These are phyloP conservation scores for Candida wancherniae DNA, from an alignment of 805 yeast genomes.

Conservation along the genomic window DNA sequence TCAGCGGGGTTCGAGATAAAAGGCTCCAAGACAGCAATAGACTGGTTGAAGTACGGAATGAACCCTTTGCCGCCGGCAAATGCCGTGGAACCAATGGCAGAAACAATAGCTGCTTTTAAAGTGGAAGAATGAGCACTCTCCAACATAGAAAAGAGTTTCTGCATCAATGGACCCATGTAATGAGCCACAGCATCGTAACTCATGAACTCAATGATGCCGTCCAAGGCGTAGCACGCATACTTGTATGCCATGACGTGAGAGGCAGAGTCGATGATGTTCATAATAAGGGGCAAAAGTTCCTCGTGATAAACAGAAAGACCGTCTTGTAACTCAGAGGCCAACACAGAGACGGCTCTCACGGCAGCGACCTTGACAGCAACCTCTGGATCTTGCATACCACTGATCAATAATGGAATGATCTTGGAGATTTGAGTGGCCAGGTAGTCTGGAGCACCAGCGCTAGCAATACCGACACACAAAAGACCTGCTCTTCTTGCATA, in stretches of 20 bases:
- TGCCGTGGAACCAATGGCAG: constrained; percentile 96
- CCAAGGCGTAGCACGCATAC: constrained; percentile 86
- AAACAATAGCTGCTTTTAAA: constrained; percentile 74
- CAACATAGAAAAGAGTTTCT: constrained; percentile 80
- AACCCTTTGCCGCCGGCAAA: constrained; percentile 89
- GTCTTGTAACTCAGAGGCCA: constrained; percentile 82
- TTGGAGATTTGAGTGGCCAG: constrained; percentile 69
- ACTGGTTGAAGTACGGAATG: constrained; percentile 77
- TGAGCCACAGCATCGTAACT: constrained; percentile 75
- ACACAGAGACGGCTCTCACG: constrained; percentile 68
- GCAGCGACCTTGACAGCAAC: constrained; percentile 81
- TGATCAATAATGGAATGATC: constrained; percentile 65
- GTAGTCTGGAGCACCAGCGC: constrained; percentile 93
- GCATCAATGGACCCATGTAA: constrained; percentile 86
- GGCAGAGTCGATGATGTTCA: constrained; percentile 82
- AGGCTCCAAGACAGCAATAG: constrained; percentile 77
- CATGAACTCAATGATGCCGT: constrained; percentile 88
- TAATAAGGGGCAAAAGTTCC: constrained; percentile 77
- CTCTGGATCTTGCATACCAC: constrained; percentile 74
- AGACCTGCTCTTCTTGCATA: constrained; percentile 86
- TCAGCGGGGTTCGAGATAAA: constrained; percentile 66
- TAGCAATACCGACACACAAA: constrained; percentile 74
- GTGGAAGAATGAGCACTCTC: constrained; percentile 70
- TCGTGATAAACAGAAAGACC: constrained; percentile 80
- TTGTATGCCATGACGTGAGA: constrained; percentile 79